Conservation (phyloP, 495 filamentous ascomycete species). For the Talaromyces proteolyticus region DNA sequence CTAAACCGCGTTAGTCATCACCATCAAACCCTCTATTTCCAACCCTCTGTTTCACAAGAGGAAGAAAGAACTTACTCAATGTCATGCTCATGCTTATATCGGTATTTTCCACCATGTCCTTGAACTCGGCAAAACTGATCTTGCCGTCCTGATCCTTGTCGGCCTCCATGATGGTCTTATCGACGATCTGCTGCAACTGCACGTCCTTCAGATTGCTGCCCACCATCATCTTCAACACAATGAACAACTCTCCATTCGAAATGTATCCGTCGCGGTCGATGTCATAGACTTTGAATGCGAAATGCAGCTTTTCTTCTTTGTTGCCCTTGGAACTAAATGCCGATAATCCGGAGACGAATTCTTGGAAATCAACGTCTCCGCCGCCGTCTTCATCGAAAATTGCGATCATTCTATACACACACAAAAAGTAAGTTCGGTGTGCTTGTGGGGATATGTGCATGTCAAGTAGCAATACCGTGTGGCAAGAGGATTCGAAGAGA, state of each 20-base stretch:
- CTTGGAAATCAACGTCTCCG: conserved; percentile 97
- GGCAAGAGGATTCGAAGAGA: conserved; percentile 95
- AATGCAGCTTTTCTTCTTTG: conserved; percentile 96
- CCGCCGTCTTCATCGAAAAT: conserved; percentile 99
- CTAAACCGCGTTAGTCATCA: no score
- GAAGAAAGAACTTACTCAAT: conserved; percentile 57
- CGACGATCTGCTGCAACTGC: conserved; percentile 90
- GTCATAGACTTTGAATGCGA: conserved; percentile 99
- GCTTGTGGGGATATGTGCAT: neutral
- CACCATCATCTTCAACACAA: conserved; percentile 99
- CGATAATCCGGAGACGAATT: conserved; percentile 93
- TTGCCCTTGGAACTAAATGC: conserved; percentile 97
- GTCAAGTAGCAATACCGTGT: conserved; percentile 55
- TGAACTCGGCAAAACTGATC: conserved; percentile 99
- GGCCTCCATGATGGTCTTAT: conserved; percentile 99
- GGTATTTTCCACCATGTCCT: conserved; percentile 96
- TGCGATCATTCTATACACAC: conserved; percentile 77
- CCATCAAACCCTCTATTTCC: no score
- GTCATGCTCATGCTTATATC: conserved; percentile 99
- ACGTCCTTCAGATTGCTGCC: conserved; percentile 99
- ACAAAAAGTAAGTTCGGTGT: neutral
- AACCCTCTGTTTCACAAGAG: neutral
- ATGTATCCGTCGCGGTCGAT: conserved; percentile 99
- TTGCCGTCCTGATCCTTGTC: conserved; percentile 94
- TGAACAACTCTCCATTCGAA: conserved; percentile 97